Percentiles rank a stretch among this genome's conserved stretches.
Evolutionary conservation across 495 filamentous ascomycete species (phyloP).

Genomic region (Xylaria sp.): DNA sequence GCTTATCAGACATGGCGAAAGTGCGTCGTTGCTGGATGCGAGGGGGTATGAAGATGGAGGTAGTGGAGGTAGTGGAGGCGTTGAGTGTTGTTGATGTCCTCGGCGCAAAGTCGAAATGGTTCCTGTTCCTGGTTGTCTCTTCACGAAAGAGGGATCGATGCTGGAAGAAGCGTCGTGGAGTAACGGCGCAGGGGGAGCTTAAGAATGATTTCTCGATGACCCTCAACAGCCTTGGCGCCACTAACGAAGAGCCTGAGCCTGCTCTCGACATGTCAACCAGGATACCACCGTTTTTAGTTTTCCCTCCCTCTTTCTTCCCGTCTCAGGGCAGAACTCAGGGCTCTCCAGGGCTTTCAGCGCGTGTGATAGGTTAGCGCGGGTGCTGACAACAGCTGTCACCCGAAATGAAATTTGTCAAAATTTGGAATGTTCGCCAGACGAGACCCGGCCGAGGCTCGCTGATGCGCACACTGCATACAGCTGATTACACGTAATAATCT

Average conservation of each 20-base stretch:
- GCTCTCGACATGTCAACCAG: conserved; percentile 6
- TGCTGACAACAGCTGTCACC: conserved; percentile 17
- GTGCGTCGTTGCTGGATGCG: conserved; percentile 21
- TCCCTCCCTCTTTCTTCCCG: neutral
- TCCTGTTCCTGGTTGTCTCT: conserved; percentile 2
- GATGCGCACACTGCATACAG: neutral
- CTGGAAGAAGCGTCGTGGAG: neutral
- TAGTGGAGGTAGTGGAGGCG: too few species aligned
- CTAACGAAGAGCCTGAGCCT: conserved; percentile 11
- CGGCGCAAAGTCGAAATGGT: neutral
- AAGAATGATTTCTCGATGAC: conserved; percentile 14
- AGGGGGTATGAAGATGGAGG: neutral
- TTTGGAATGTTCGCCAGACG: conserved; percentile 14
- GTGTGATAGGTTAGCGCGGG: conserved; percentile 20
- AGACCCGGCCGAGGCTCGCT: conserved; percentile 12
- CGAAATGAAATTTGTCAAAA: conserved; percentile 27
- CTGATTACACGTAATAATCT: conserved; percentile 20
- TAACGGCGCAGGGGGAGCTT: conserved; percentile 24
- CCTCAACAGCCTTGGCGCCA: conserved; percentile 21
- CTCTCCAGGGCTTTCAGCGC: conserved; percentile 1
- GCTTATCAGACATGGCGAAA: conserved; percentile 51
- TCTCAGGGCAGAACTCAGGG: too few species aligned
- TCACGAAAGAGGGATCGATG: conserved; percentile 6
- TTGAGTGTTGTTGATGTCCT: neutral
- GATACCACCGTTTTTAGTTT: neutral